Base-by-base conservation (phyloP, 106 monocot species). In the Triglochin maritima region DNA sequence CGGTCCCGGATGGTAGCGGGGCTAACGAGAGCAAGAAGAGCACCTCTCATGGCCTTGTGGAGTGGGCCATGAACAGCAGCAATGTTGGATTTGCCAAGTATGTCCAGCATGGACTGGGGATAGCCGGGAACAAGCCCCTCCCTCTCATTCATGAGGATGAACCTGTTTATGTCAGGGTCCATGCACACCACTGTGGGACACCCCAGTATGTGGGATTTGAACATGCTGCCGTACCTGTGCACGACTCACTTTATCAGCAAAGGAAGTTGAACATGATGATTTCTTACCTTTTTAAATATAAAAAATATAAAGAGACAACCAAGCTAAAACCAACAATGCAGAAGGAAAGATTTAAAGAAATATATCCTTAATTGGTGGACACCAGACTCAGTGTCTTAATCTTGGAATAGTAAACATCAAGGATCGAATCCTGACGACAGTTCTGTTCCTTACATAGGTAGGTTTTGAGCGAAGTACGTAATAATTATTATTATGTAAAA, bases 111-210 rank as follows among this genome's bases (percentile, higher is more conserved):
- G 50, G 96, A 86, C 59, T 98, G 85, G 46, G 96, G 91, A 67
- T 98, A 98, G 3, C 91, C 96, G 64, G 96, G 91, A 50, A 98
- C 74, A 55, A 98, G 71, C 4, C 96, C 88, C 56, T 84, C 82
- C 45, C 88, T 78, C 72, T 98, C 96, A 58, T 79, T 98, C 82
- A 92, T 78, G 50, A 98, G 82, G 45, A 88, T 87, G 69, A 67
- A 88, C 65, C 82, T 83, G 77, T 98, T 98, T 11, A 92, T 56
- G 57, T 91, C 91, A 65, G 88, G 84, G 72, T 98, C 96, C 96
- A 92, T 91, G 76, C 81, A 92, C 3, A 91, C 79, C 9, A 92
- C 91, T 60, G 96, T 98, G 5, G 96, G 96, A 11, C 88, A 98
- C 44, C 96, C 96, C 51, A 98, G 68, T 67, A 98, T 82, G 17